A percentile compares a stretch with the other conserved stretches of the same genome.
These are phyloP conservation scores for Populus euphratica DNA, from an alignment of 345 rosid genomes.

Conservation along the genomic window DNA sequence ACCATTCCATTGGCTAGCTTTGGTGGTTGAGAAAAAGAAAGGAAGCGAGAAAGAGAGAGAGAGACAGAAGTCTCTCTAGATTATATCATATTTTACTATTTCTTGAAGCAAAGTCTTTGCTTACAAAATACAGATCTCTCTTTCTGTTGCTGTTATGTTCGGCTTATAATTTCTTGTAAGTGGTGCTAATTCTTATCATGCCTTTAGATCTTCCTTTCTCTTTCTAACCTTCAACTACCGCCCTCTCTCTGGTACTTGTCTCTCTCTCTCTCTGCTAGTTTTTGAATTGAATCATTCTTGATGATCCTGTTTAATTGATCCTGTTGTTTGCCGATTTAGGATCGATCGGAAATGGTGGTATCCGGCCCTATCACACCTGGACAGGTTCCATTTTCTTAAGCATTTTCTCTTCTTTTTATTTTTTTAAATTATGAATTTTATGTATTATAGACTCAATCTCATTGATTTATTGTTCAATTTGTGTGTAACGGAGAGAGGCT, in stretches of 20 bases:
- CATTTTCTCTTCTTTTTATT: neutral
- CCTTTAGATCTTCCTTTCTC: neutral
- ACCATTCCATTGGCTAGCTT: neutral
- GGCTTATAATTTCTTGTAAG: neutral
- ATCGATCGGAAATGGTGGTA: constrained; percentile 46
- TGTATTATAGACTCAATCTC: too few relatives aligned
- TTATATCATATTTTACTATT: constrained; percentile 24
- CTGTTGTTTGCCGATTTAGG: constrained; percentile 9
- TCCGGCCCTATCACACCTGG: constrained; percentile 76
- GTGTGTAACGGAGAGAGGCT: neutral
- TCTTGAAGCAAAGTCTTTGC: constrained; percentile 65
- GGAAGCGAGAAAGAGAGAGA: constrained; percentile 30
- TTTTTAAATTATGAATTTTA: neutral
- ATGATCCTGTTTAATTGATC: constrained; percentile 20
- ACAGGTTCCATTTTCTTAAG: constrained; percentile 43
- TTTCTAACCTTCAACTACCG: constrained; percentile 22
- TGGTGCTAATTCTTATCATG: too few relatives aligned
- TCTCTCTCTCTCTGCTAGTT: constrained; percentile 6
- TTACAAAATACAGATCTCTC: neutral
- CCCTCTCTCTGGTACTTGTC: constrained; percentile 30
- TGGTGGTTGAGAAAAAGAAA: neutral
- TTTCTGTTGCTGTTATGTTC: neutral
- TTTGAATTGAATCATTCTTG: constrained; percentile 8
- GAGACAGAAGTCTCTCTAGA: constrained; percentile 48
- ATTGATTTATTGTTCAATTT: neutral